Base-by-base conservation (phyloP, 1,284 basidiomycete species). In the Ceratobasidium sp. region DNA sequence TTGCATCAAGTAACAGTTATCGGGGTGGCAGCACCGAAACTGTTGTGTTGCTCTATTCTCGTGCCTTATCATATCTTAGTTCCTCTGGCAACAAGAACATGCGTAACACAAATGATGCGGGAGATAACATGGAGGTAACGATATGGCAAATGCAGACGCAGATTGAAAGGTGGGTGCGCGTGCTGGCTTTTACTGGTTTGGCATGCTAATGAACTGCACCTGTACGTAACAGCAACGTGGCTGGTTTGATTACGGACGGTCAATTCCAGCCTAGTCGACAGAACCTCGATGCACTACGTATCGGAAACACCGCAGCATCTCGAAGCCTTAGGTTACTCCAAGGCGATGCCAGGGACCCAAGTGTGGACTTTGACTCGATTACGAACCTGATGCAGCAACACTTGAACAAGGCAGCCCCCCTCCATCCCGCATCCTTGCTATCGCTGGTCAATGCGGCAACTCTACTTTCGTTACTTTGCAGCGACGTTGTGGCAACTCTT, bases 81-180 rank as follows among this genome's bases (percentile, higher is more conserved):
- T 17, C 8, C 38, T 40, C 10, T 8, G 38, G 38, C 10, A 8
- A 8, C 8, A 8, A n/a, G n/a, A n/a, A n/a, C n/a, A 8, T 40
- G 10, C 10, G 17, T 8, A 17, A 8, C 17, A 40, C 17, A 17
- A n/a, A n/a, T n/a, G n/a, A n/a, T 17, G 29, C 15, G 29, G 27
- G 10, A n/a, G n/a, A n/a, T n/a, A n/a, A n/a, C 29, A n/a, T 54
- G 3, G 52, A 54, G 22, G 52, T 54, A 6, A 54, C 2, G 29
- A 15, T 54, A 10, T 54, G 52, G 52, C 20, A 54, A 15, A 54
- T 54, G 52, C 52, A 54, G n/a, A n/a, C n/a, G n/a, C n/a, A 34
- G 27, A 54, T 17, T 54, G 52, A 54, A 20, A 10, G 15, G 52
- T 54, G 31, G n/a, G 52, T n/a, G n/a, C 52, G 12, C n/a, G 10